phyloP scores from a whole-genome alignment of 2,329 filamentous ascomycete species.

The Penicillium sp. region DNA sequence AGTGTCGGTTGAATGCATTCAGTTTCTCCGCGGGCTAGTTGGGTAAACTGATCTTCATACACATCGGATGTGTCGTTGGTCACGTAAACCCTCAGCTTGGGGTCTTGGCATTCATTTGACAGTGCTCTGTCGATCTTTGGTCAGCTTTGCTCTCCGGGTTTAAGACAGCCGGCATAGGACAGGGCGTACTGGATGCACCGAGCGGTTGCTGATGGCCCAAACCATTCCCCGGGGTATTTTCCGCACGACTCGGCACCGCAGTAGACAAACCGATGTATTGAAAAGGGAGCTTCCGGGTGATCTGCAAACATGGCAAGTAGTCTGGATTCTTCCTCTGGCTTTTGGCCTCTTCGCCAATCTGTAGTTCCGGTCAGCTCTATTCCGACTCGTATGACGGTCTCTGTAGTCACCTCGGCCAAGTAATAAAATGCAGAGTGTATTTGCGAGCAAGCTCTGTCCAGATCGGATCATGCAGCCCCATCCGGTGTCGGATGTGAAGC shows the following conservation, averaged over 20 bases:
- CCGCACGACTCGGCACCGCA: conserved; percentile 84
- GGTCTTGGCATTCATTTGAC: conserved; percentile 61
- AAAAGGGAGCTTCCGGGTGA: conserved; percentile 80
- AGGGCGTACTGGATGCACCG: conserved; percentile 80
- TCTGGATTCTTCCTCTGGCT: conserved; percentile 60
- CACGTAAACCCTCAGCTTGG: conserved; percentile 75
- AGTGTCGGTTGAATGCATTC: conserved; percentile 75
- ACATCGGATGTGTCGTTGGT: conserved; percentile 89
- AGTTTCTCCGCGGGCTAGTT: conserved; percentile 67
- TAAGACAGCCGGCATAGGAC: no score
- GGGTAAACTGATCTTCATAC: conserved; percentile 84
- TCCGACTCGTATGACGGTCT: conserved; percentile 16
- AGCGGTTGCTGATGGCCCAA: conserved; percentile 94
- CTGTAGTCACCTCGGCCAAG: conserved; percentile 68
- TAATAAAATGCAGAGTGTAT: conserved; percentile 69
- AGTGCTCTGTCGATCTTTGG: conserved; percentile 60
- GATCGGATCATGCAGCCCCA: conserved; percentile 99
- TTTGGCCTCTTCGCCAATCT: conserved; percentile 73
- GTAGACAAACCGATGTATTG: conserved; percentile 89
- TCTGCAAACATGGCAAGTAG: conserved; percentile 85
- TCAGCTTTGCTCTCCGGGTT: conserved; percentile 1
- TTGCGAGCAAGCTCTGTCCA: conserved; percentile 88
- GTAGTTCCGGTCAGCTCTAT: conserved; percentile 20
- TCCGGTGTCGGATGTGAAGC: conserved; percentile 89
- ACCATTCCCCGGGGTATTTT: conserved; percentile 97